Base-by-base conservation (phyloP, 2,329 filamentous ascomycete species). In the Penicillium sp. region DNA sequence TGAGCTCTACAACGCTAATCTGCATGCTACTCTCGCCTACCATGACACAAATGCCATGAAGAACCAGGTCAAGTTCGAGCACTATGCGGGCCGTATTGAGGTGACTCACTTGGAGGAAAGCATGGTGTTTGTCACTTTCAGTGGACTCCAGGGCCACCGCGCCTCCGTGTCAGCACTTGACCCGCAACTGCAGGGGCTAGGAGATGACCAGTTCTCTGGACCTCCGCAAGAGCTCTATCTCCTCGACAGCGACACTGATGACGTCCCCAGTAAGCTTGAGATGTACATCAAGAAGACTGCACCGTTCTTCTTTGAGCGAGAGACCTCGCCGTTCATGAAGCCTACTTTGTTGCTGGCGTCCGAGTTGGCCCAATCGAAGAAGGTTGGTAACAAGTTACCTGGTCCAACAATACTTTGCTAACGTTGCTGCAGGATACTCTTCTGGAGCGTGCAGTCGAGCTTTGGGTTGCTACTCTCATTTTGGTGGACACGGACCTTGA, bases 381-480 rank as follows among this genome's bases (percentile, higher is more conserved):
- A 67, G 55, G 65, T 66, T 11, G 30, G 34, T 23, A 22, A 10
- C 9, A 12, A 6, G 1, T n/a, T 10, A 8, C 5, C 13, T 1
- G 20, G 29, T 14, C 9, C 27, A 2, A 8, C 28, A 9, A 30
- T 1, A 9, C 28, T 29, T 12, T 12, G 20, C 31, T 39, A n/a
- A 30, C 13, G 26, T 29, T 7, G 17, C 13, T n/a, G 3, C 22
- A 39, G 43, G 36, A 50, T 23, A 45, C 43, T 23, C 35, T 54
- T 7, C 59, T 79, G 9, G 60, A 68, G 12, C 70, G 73, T 29
- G 68, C 69, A 2, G 57, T 78, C 31, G 73, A 79, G 46, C 62
- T 80, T 3, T 79, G 75, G 74, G 66, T 73, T 18, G 68, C 70
- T 10, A 79, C 75, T 6, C 67, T 69, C 26, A 67, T 79, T 30